Conservation (phyloP, 768 basidiomycete genomes). For the Naganishia vaughanmartiniae region DNA sequence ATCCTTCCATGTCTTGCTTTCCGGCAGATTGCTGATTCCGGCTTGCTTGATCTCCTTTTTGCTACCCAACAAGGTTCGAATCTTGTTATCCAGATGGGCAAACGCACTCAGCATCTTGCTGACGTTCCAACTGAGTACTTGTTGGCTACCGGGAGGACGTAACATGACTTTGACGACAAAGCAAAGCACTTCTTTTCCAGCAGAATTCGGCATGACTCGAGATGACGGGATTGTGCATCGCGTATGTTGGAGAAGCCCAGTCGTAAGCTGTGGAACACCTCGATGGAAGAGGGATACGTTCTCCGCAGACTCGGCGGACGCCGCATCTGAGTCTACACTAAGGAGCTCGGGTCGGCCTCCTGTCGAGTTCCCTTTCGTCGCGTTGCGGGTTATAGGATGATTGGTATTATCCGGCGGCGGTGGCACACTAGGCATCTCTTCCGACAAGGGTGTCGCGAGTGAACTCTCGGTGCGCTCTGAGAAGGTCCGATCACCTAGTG, state of each 20-base stretch:
- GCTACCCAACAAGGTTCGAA: conserved; percentile 62
- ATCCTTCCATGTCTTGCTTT: conserved; percentile 92
- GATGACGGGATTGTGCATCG: conserved; percentile 71
- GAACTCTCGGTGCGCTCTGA: conserved; percentile 23
- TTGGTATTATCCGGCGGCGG: conserved; percentile 4
- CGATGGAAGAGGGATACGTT: neutral
- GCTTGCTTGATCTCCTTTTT: conserved; percentile 65
- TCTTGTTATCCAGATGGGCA: conserved; percentile 74
- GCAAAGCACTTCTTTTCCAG: conserved; percentile 85
- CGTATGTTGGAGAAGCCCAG: conserved; percentile 68
- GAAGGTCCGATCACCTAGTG: neutral
- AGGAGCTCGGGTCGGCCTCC: neutral
- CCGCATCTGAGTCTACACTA: neutral
- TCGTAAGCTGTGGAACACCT: conserved; percentile 33
- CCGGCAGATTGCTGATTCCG: conserved; percentile 77
- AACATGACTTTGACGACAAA: conserved; percentile 70
- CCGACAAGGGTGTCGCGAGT: conserved; percentile 19
- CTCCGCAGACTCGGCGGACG: neutral
- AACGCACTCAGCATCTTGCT: conserved; percentile 95
- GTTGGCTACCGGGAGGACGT: conserved; percentile 37
- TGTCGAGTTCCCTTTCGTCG: neutral
- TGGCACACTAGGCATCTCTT: conserved; percentile 13
- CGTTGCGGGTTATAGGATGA: neutral
- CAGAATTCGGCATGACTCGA: conserved; percentile 80
- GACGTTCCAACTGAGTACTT: conserved; percentile 65